phyloP scores from a whole-genome alignment of 2,329 filamentous ascomycete species.

The Exutisphaerella laricina region DNA sequence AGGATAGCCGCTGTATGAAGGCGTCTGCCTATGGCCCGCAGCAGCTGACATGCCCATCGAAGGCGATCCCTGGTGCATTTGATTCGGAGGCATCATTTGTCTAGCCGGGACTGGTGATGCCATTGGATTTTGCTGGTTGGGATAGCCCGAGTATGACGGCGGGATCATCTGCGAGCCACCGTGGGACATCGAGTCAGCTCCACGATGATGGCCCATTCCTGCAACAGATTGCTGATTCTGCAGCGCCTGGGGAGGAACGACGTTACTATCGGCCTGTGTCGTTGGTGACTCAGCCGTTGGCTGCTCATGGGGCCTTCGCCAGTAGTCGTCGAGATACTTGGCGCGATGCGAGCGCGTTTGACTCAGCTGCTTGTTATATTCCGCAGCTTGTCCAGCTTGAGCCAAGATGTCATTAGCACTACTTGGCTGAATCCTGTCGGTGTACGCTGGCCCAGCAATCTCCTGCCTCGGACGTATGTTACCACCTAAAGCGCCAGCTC shows the following conservation, averaged over 20 bases:
- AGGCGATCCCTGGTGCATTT: conserved; percentile 63
- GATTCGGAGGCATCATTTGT: conserved; percentile 47
- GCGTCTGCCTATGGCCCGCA: conserved; percentile 38
- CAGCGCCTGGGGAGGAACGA: conserved; percentile 40
- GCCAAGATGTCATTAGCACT: conserved; percentile 73
- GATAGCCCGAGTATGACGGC: conserved; percentile 63
- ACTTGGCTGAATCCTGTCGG: conserved; percentile 75
- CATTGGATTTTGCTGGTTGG: conserved; percentile 65
- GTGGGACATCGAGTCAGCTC: conserved; percentile 51
- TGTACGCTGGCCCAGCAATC: conserved; percentile 77
- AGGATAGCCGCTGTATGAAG: conserved; percentile 41
- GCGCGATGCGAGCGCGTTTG: conserved; percentile 72
- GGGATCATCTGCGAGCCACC: conserved; percentile 50
- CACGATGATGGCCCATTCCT: conserved; percentile 54
- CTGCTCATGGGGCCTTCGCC: conserved; percentile 72
- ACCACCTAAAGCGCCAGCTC: conserved; percentile 73
- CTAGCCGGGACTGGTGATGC: conserved; percentile 69
- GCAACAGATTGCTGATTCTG: conserved; percentile 41
- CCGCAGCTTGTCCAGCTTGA: conserved; percentile 81
- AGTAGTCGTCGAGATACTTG: conserved; percentile 74
- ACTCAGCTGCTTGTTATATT: conserved; percentile 81
- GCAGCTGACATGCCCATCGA: conserved; percentile 43
- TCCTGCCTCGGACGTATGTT: conserved; percentile 82
- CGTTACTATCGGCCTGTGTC: conserved; percentile 35
- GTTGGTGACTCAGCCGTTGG: conserved; percentile 48